These are phyloP conservation scores for Penicillium turbatum DNA, from an alignment of 495 filamentous ascomycete species.

Conservation along the genomic window DNA sequence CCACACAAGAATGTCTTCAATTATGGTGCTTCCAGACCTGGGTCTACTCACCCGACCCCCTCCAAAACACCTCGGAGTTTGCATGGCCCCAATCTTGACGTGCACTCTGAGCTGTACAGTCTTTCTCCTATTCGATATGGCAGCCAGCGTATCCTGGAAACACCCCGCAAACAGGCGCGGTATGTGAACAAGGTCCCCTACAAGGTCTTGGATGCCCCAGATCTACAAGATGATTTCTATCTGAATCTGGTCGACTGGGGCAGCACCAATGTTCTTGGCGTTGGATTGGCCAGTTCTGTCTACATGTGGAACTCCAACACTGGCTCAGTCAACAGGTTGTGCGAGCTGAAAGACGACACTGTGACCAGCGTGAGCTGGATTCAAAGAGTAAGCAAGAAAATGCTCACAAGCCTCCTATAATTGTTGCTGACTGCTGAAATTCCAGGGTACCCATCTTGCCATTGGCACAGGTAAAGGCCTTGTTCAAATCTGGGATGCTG, in stretches of 20 bases:
- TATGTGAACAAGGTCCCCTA: constrained; percentile 93
- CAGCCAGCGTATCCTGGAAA: constrained; percentile 87
- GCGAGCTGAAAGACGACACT: constrained; percentile 86
- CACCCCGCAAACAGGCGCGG: constrained; percentile 79
- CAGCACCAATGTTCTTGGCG: constrained; percentile 87
- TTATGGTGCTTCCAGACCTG: constrained; percentile 75
- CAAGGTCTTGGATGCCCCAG: constrained; percentile 95
- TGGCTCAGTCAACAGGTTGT: constrained; percentile 84
- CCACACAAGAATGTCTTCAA: constrained; percentile 97
- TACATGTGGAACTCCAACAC: constrained; percentile 97
- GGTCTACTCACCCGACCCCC: constrained; percentile 73
- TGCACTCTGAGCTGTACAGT: constrained; percentile 87
- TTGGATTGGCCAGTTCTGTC: constrained; percentile 88
- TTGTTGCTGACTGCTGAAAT: constrained; percentile 5
- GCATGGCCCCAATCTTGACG: constrained; percentile 79
- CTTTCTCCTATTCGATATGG: constrained; percentile 84
- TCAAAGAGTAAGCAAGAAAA: constrained; percentile 54
- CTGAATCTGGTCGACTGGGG: constrained; percentile 98
- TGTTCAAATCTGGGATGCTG: constrained; percentile 97
- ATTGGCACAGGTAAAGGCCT: constrained; percentile 91
- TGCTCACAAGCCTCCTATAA: background rate
- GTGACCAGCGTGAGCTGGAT: constrained; percentile 98
- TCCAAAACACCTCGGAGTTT: constrained; percentile 84
- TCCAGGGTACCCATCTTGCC: constrained; percentile 82
- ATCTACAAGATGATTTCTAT: constrained; percentile 95